A percentile compares a stretch with the other conserved stretches of the same genome.
These are phyloP conservation scores for Nothophoma quercina DNA, from an alignment of 2,329 filamentous ascomycete species.

Conservation along the genomic window DNA sequence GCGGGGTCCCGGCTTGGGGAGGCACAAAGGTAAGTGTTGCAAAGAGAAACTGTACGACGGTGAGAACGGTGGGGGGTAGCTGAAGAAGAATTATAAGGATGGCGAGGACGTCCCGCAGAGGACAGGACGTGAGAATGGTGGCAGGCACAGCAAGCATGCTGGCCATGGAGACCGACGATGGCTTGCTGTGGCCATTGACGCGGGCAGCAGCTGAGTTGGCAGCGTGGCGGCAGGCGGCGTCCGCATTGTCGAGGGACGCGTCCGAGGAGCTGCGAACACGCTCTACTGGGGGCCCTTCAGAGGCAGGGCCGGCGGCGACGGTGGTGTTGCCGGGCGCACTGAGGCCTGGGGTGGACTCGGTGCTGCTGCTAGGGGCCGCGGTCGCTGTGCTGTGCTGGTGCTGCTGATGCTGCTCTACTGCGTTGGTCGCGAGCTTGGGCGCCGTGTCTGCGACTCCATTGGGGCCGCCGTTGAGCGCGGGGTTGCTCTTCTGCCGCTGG, in stretches of 20 bases:
- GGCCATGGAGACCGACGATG: conserved; percentile 70
- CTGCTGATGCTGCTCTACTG: conserved; percentile 15
- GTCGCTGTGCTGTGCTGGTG: not conserved
- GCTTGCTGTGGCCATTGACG: conserved; percentile 66
- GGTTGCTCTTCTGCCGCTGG: conserved; percentile 57
- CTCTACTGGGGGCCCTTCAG: conserved; percentile 25
- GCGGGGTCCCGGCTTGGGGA: conserved; percentile 74
- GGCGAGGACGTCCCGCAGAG: conserved; percentile 92
- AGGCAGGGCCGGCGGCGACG: conserved; percentile 9
- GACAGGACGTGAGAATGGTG: conserved; percentile 88
- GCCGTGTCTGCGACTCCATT: conserved; percentile 53
- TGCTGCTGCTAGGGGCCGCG: conserved; percentile 17
- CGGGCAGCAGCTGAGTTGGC: conserved; percentile 63
- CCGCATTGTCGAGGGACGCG: conserved; percentile 52
- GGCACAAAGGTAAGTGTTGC: conserved; percentile 92
- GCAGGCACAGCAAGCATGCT: conserved; percentile 77
- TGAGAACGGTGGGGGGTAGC: conserved; percentile 85
- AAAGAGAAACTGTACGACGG: conserved; percentile 89
- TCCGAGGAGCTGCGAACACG: conserved; percentile 54
- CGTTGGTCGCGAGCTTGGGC: conserved; percentile 22
- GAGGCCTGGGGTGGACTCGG: conserved; percentile 3
- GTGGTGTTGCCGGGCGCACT: conserved; percentile 13
- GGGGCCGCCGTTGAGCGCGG: conserved; percentile 52
- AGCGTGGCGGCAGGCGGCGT: conserved; percentile 39
- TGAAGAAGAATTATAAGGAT: conserved; percentile 96